Evolutionary conservation across 805 yeast genomes (phyloP), one percentile per base, ranked within the genome.

Genomic region (Starmerella floris): DNA sequence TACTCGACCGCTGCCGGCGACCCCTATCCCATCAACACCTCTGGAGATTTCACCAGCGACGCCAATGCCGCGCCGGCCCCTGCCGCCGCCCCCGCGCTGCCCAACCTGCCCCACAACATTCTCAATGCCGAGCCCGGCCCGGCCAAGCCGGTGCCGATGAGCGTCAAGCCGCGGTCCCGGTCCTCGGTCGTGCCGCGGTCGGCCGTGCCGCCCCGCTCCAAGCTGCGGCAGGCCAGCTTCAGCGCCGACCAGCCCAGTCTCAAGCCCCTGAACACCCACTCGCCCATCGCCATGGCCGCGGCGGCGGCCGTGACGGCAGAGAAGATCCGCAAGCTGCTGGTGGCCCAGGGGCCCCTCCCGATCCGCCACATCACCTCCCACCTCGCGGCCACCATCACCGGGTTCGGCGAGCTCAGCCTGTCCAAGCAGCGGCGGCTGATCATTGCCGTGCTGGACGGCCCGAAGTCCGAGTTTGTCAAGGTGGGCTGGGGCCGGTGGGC

Each of bases 401-500:
- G 83, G 25, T 87, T 87, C 59, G 83, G 83, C 43, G 74, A 74
- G 50, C 65, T 87, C 43, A 80, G 93, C 2, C 68, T 84, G 19
- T 82, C 94, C 10, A 87, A 87, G 57, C 95, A 87, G 62, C 72
- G 96, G 56, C 69, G 96, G 46, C 70, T 87, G 44, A 87, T 87
- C 25, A 87, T 87, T 79, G 76, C 85, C 13, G 91, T 87, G 31
- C 71, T 87, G 62, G 95, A 84, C 53, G 72, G 74, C 50, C 80
- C 82, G 9, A 83, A 76, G 54, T 51, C 68, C 1, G 65, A 60
- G 33, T 87, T 87, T 63, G 94, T 84, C 56, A 87, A 87, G 63
- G 84, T 87, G 26, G 95, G 96, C 20, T 87, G 97, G 97, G 97
- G 97, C 46, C 93, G 87, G 60, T 87, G 97, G 97, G 81, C 81